phyloP scores from a whole-genome alignment of 2,329 filamentous ascomycete species.

The Helotiales sp. region DNA sequence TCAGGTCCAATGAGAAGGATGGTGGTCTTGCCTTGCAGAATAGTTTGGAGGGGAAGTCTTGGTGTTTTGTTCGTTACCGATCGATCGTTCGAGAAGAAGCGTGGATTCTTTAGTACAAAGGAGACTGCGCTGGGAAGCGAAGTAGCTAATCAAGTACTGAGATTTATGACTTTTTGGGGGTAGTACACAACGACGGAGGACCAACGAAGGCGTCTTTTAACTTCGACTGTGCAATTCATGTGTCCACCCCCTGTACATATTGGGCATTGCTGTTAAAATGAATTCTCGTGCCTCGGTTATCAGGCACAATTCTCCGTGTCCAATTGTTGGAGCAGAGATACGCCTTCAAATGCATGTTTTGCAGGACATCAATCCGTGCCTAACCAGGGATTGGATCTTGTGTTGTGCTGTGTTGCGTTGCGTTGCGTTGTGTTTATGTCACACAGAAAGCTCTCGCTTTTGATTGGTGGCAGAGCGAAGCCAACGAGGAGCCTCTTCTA shows the following conservation, averaged over 20 bases:
- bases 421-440: neutral
- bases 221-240: too few species aligned
- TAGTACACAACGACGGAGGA: too few species aligned
- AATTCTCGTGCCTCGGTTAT: neutral
- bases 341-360: neutral
- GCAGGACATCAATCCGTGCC: neutral
- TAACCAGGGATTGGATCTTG: conserved; percentile 2
- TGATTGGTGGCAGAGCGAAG: conserved; percentile 11
- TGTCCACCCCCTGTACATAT: too few species aligned
- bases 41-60: neutral
- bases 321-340: neutral
- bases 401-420: neutral
- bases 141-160: too few species aligned
- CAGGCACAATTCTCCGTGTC: neutral
- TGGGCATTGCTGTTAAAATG: neutral
- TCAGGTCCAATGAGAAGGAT: neutral
- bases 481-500: neutral
- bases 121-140: too few species aligned
- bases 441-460: neutral
- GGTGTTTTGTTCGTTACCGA: neutral
- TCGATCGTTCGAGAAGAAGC: neutral
- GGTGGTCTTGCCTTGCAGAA: neutral
- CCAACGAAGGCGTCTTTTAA: too few species aligned
- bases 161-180: too few species aligned
- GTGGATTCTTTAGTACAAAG: too few species aligned